Percentiles rank a stretch among this genome's conserved stretches.
These are phyloP conservation scores for Leccinellum rugosiceps DNA, from an alignment of 768 basidiomycete species.

Conservation along the genomic window DNA sequence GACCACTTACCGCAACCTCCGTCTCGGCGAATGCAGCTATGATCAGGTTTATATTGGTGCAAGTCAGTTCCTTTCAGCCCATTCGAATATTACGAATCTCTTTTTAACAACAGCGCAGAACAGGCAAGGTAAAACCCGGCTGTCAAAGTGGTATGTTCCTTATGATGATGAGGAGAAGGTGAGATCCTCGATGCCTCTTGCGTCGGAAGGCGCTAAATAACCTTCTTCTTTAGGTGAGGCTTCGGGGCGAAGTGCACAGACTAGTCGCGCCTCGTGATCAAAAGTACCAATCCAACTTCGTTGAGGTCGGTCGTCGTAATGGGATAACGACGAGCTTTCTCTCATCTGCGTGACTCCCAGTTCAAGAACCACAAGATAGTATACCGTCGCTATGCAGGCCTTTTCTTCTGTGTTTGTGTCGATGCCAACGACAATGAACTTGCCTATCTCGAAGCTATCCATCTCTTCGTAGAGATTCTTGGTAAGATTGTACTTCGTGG, in stretches of 20 bases:
- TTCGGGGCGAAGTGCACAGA: slow-evolving; percentile 95
- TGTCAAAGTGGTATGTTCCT: slow-evolving; percentile 99
- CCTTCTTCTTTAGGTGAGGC: slow-evolving; percentile 59
- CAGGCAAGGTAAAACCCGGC: slow-evolving; percentile 94
- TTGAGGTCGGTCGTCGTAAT: slow-evolving; percentile 66
- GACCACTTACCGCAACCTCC: slow-evolving; percentile 1
- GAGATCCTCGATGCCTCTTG: slow-evolving; percentile 7
- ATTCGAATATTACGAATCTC: background rate
- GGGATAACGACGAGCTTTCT: background rate
- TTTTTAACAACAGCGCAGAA: slow-evolving; percentile 51
- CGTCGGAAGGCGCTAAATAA: background rate
- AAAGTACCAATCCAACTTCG: slow-evolving; percentile 99
- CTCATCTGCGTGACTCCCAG: slow-evolving; percentile 39
- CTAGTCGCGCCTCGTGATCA: slow-evolving; percentile 95
- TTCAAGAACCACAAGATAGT: slow-evolving; percentile 98
- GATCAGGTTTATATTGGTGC: slow-evolving; percentile 98
- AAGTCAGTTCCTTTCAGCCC: slow-evolving; percentile 48
- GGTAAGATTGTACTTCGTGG: slow-evolving; percentile 48
- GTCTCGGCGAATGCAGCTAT: slow-evolving; percentile 42
- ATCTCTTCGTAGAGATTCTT: slow-evolving; percentile 96
- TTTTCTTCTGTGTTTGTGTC: slow-evolving; percentile 97
- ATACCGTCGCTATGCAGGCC: slow-evolving; percentile 93
- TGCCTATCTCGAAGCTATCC: slow-evolving; percentile 95
- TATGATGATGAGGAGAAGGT: slow-evolving; percentile 99
- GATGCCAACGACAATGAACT: slow-evolving; percentile 99